Evolutionary conservation across 768 basidiomycete species (phyloP).

Genomic region (Pulveroboletus ravenelii): DNA sequence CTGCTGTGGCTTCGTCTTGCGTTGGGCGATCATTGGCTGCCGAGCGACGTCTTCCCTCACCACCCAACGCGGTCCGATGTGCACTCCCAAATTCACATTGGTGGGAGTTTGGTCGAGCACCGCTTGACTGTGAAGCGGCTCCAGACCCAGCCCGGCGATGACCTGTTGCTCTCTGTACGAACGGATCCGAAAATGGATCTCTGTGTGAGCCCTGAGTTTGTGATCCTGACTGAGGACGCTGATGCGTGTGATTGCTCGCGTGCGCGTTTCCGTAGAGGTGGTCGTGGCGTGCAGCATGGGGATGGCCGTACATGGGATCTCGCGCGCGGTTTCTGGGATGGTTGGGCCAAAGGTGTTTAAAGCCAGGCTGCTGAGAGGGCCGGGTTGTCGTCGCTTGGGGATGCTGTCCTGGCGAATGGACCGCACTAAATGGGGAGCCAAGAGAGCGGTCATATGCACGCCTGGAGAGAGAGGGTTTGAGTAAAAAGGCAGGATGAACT

Average conservation of each 20-base stretch:
- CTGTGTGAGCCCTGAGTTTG: constrained; percentile 1
- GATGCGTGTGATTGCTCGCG: neutral
- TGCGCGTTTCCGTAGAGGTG: constrained; percentile 8
- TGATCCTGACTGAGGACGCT: constrained; percentile 2
- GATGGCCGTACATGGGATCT: constrained; percentile 8
- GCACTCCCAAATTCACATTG: constrained; percentile 3
- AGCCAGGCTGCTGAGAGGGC: constrained; percentile 23
- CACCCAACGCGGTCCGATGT: constrained; percentile 6
- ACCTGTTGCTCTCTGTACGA: constrained; percentile 28
- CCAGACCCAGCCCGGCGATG: constrained; percentile 2
- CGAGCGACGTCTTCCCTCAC: constrained; percentile 1
- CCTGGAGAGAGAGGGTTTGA: constrained; percentile 12
- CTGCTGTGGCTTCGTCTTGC: constrained; percentile 20
- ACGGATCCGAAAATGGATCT: constrained; percentile 24
- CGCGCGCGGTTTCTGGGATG: constrained; percentile 21
- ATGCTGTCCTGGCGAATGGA: constrained; percentile 14
- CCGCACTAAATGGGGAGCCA: constrained; percentile 8
- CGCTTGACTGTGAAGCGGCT: neutral
- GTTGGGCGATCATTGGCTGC: constrained; percentile 9
- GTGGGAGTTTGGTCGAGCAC: neutral
- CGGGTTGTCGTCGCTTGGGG: constrained; percentile 30
- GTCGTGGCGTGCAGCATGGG: constrained; percentile 10
- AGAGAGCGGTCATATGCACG: constrained; percentile 31
- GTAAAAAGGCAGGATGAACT: neutral
- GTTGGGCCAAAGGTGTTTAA: constrained; percentile 24